phyloP scores from a whole-genome alignment of 176 grass and related monocot species.

The Zoysia japonica region DNA sequence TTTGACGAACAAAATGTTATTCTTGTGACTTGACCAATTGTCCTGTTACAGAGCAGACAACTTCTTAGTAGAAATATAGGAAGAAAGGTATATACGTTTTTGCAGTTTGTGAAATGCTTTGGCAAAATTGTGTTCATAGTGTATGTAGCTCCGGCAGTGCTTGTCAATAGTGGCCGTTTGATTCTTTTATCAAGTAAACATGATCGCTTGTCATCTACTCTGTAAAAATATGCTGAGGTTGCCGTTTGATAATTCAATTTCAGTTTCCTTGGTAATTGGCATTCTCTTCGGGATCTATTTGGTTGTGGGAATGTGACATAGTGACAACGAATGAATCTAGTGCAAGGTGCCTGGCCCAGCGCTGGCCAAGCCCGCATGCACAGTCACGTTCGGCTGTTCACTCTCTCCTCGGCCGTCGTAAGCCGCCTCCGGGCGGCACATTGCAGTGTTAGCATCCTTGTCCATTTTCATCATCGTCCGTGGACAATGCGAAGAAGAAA shows the following conservation, averaged over 20 bases:
- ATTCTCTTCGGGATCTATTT: not conserved
- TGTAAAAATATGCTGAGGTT: constrained; percentile 31
- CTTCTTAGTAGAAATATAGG: constrained; percentile 35
- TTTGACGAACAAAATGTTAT: constrained; percentile 51
- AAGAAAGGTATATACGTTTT: constrained; percentile 41
- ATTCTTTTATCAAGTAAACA: constrained; percentile 57
- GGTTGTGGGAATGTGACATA: too few species aligned
- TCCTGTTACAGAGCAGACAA: constrained; percentile 38
- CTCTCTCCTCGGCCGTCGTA: too few species aligned
- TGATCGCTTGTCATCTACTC: constrained; percentile 17
- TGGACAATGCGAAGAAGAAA: too few species aligned
- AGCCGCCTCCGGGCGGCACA: too few species aligned
- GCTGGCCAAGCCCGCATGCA: too few species aligned
- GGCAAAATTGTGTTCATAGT: constrained; percentile 41
- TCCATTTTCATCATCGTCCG: too few species aligned
- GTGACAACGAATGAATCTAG: too few species aligned
- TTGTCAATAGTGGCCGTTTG: constrained; percentile 35
- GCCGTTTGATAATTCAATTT: constrained; percentile 20
- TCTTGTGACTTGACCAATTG: constrained; percentile 20
- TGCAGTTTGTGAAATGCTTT: constrained; percentile 40
- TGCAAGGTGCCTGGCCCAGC: too few species aligned
- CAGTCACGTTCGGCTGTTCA: too few species aligned
- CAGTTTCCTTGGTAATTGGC: not conserved
- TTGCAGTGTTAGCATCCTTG: too few species aligned
- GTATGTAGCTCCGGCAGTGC: constrained; percentile 51